Conservation (phyloP, 441 rosid genomes). For the Pelargonium myrrhifolium region DNA sequence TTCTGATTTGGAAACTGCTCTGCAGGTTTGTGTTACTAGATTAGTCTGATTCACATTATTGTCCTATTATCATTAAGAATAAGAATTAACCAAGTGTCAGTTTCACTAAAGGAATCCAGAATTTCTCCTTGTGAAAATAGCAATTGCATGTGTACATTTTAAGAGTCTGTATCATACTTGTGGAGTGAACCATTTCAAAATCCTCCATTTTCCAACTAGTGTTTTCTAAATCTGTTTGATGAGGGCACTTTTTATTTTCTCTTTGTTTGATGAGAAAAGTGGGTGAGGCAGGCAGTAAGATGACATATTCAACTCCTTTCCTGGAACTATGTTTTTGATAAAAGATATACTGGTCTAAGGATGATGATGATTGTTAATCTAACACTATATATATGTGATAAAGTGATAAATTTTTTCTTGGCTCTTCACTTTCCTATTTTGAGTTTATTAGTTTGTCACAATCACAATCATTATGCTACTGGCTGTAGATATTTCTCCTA, state of each 20-base stretch:
- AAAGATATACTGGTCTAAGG: neutral
- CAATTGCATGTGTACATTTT: neutral
- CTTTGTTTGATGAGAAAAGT: neutral
- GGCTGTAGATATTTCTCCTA: neutral
- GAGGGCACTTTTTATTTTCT: neutral
- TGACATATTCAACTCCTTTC: neutral
- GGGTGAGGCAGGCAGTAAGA: neutral
- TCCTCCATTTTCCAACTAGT: neutral
- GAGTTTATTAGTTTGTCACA: neutral
- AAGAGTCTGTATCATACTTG: neutral
- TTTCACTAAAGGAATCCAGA: neutral
- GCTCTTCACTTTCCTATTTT: neutral
- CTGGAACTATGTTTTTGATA: neutral
- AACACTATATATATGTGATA: neutral
- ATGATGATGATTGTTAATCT: neutral
- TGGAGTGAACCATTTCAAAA: neutral
- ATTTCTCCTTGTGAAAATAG: conserved; percentile 1
- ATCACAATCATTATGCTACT: neutral
- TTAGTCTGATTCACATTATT: conserved; percentile 2
- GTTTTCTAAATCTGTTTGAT: too few species aligned
- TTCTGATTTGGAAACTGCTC: conserved; percentile 82
- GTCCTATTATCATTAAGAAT: conserved; percentile 3
- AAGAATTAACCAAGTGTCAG: neutral
- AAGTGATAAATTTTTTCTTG: neutral
- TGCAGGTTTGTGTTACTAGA: conserved; percentile 59